Conservation (phyloP, 2,329 filamentous ascomycete genomes). For the Cordyceps javanica region DNA sequence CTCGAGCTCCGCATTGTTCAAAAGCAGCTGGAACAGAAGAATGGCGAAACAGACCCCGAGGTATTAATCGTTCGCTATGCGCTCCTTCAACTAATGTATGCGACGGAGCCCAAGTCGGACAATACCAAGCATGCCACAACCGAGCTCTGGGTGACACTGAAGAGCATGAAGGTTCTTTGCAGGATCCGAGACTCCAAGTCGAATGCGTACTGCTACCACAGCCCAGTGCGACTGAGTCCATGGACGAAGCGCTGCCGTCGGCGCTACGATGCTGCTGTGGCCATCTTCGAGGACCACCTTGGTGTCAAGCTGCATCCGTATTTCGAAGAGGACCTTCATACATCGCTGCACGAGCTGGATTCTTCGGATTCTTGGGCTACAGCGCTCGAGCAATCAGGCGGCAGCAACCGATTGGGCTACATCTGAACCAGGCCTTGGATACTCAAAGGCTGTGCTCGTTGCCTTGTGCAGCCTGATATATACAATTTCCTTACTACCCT, state of each 20-base stretch:
- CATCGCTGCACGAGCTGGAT: constrained; percentile 31
- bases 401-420: background rate
- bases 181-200: constrained; percentile 31
- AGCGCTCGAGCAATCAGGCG: constrained; percentile 8
- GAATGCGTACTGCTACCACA: constrained; percentile 37
- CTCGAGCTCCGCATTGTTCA: constrained; percentile 31
- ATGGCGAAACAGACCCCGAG: constrained; percentile 28
- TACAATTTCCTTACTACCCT: background rate
- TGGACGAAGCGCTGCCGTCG: constrained; percentile 38
- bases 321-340: constrained; percentile 40
- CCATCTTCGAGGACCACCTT: constrained; percentile 32
- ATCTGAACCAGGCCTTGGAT: constrained; percentile 1
- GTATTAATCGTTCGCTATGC: constrained; percentile 34
- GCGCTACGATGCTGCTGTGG: constrained; percentile 32
- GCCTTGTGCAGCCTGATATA: background rate
- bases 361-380: constrained; percentile 32
- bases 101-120: constrained; percentile 27
- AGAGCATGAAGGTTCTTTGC: constrained; percentile 29
- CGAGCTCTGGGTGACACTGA: constrained; percentile 32
- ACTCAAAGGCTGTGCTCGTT: background rate
- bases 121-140: constrained; percentile 29
- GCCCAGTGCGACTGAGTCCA: constrained; percentile 37
- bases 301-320: constrained; percentile 33
- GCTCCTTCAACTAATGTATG: constrained; percentile 34
- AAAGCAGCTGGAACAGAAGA: constrained; percentile 29